Base-by-base conservation (phyloP, 371 early-diverging fungal species). In the Apophysomyces ossiformis region DNA sequence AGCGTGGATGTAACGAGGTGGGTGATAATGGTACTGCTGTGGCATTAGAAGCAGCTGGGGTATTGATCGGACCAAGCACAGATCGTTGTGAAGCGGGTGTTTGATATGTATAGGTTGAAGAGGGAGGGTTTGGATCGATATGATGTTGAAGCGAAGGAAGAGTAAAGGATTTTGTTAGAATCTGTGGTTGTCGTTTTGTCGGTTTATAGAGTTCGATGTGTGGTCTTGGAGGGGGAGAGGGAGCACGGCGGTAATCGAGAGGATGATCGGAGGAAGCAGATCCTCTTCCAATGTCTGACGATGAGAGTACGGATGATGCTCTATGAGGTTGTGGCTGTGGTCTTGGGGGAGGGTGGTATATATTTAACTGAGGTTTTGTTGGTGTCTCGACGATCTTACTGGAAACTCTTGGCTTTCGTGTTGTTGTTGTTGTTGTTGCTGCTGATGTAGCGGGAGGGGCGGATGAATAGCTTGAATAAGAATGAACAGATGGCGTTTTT, bases 141-240 rank as follows among this genome's bases (percentile, higher is more conserved):
- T 41, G 39, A 36, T 37, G 32, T 26, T 56, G 38, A 46, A 50
- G 18, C 41, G 46, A 57, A 50, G 57, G 35, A 26, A 37, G 8
- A 57, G 15, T 44, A 37, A 26, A 59, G 26, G 36, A 37, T 57
- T 50, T 50, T 57, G 41, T 56, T 38, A 26, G 32, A 37, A 56
- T 56, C 57, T 50, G 64, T 13, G 56, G 47, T 44, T 47, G 37
- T 8, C 44, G 1, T 13, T 46, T 37, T 4, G 61, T 39, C 12
- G 69, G 69, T 46, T 69, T 69, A 38, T 69, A 69, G 1, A 69
- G 59, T 57, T 69, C 69, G 58, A 63, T 58, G 54, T 45, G 60
- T 37, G 63, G 68, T 50, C 54, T 50, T 21, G 54, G 54, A 21
- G 54, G 54, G 26, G 54, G 54, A 9, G 54, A 50, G 5, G 54